Conservation (phyloP, 2,329 filamentous ascomycete species). For the Diaporthe eres region DNA sequence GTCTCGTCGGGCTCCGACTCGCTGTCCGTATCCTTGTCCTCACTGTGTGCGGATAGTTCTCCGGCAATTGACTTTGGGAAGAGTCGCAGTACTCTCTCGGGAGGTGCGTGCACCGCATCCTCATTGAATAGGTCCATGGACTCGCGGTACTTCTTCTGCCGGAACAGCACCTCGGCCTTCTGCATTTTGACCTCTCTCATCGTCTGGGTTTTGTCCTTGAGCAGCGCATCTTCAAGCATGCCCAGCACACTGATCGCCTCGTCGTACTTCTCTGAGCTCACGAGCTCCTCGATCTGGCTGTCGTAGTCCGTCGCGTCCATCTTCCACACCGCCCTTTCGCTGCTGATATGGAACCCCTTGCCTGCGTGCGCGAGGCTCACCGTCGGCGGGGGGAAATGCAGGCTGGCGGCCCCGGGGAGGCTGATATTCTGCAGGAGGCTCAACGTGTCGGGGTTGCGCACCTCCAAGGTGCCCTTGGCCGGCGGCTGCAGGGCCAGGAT, state of each 20-base stretch:
- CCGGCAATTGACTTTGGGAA: conserved; percentile 90
- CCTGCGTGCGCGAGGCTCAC: conserved; percentile 95
- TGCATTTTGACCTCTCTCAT: conserved; percentile 90
- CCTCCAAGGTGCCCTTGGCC: conserved; percentile 87
- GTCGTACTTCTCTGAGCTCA: conserved; percentile 81
- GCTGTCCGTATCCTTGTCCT: conserved; percentile 52
- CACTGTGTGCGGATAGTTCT: conserved; percentile 72
- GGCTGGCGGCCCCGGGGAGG: conserved; percentile 83
- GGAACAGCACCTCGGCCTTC: conserved; percentile 90
- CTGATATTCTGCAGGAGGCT: conserved; percentile 89
- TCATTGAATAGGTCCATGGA: conserved; percentile 89
- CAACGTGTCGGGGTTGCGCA: conserved; percentile 92
- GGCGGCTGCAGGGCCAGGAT: conserved; percentile 88
- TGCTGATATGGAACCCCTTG: conserved; percentile 94
- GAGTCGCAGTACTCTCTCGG: conserved; percentile 86
- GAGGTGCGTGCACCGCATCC: conserved; percentile 88
- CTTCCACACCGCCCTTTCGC: conserved; percentile 93
- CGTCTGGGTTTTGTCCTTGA: conserved; percentile 85
- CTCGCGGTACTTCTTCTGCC: conserved; percentile 84
- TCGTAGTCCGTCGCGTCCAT: conserved; percentile 96
- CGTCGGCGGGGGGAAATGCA: conserved; percentile 94
- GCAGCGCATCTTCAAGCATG: conserved; percentile 92
- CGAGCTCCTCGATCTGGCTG: conserved; percentile 86
- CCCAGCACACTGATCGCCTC: conserved; percentile 91
- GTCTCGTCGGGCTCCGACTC: conserved; percentile 50